A percentile compares a stretch with the other conserved stretches of the same genome.
These are phyloP conservation scores for Ensete ventricosum DNA, from an alignment of 176 grass and related monocot species.

Conservation along the genomic window DNA sequence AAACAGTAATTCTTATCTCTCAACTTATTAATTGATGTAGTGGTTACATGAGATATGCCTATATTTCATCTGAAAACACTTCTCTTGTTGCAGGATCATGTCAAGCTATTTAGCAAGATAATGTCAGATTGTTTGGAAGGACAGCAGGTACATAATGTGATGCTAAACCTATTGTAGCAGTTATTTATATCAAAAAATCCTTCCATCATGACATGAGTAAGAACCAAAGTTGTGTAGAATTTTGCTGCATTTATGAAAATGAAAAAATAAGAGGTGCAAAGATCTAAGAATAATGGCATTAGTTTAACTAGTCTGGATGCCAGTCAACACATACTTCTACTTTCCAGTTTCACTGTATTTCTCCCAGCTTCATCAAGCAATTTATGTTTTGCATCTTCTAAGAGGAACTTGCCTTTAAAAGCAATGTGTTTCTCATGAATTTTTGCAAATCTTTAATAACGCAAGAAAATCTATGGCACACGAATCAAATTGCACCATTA, in stretches of 20 bases:
- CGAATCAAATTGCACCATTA: too few species aligned
- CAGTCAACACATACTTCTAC: too few species aligned
- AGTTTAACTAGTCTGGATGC: too few species aligned
- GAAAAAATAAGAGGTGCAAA: too few species aligned
- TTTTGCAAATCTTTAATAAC: too few species aligned
- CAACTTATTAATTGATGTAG: not conserved
- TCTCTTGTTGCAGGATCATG: slow-evolving; percentile 40
- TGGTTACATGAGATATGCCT: not conserved
- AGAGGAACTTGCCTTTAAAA: too few species aligned
- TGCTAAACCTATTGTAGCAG: not conserved
- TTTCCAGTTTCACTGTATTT: not conserved
- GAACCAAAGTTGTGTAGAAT: not conserved
- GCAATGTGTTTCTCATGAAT: too few species aligned
- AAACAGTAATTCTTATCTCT: slow-evolving; percentile 18
- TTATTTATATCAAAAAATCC: not conserved
- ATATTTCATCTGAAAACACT: not conserved
- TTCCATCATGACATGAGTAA: not conserved
- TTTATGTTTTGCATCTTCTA: too few species aligned
- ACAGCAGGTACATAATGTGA: slow-evolving; percentile 34
- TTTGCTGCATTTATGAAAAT: too few species aligned
- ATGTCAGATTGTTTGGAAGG: slow-evolving; percentile 50
- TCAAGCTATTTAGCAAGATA: slow-evolving; percentile 46
- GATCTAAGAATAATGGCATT: too few species aligned
- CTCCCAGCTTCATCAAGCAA: too few species aligned
- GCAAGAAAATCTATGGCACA: too few species aligned